phyloP scores from a whole-genome alignment of 805 yeast genomes.

The Saccharomycopsis babjevae region DNA sequence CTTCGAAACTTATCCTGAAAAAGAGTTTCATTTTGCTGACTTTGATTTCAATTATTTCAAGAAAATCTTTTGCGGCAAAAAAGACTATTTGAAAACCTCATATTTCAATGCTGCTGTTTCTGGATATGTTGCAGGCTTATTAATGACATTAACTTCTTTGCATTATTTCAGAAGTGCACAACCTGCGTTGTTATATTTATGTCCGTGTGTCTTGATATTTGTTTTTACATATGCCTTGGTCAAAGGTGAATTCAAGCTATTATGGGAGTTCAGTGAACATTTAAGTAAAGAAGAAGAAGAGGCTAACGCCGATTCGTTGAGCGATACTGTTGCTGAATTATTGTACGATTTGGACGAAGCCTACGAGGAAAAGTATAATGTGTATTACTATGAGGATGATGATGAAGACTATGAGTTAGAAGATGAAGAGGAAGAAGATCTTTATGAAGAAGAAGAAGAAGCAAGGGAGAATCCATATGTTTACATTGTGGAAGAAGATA shows the following conservation, averaged over 20 bases:
- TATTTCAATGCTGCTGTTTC: conserved; percentile 39
- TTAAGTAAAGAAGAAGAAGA: conserved; percentile 20
- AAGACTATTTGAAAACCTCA: conserved; percentile 25
- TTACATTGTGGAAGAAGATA: conserved; percentile 1
- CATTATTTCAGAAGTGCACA: conserved; percentile 38
- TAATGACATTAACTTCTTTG: conserved; percentile 32
- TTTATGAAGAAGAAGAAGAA: conserved; percentile 8
- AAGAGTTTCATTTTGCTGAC: conserved; percentile 28
- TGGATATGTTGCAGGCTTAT: conserved; percentile 40
- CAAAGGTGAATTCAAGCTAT: conserved; percentile 31
- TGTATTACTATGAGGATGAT: neutral
- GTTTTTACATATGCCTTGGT: conserved; percentile 27
- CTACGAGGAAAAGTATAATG: conserved; percentile 15
- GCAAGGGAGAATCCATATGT: conserved; percentile 7
- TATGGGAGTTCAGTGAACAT: conserved; percentile 30
- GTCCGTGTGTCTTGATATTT: conserved; percentile 36
- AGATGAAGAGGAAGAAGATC: conserved; percentile 10
- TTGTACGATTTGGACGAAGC: neutral
- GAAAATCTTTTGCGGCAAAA: neutral
- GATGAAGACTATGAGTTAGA: conserved; percentile 14
- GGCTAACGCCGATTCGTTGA: conserved; percentile 9
- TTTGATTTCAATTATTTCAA: neutral
- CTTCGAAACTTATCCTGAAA: conserved; percentile 21
- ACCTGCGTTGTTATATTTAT: conserved; percentile 58
- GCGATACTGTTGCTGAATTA: neutral